These are phyloP conservation scores for Emergomyces pasteurianus DNA, from an alignment of 2,329 filamentous ascomycete genomes.

Conservation along the genomic window DNA sequence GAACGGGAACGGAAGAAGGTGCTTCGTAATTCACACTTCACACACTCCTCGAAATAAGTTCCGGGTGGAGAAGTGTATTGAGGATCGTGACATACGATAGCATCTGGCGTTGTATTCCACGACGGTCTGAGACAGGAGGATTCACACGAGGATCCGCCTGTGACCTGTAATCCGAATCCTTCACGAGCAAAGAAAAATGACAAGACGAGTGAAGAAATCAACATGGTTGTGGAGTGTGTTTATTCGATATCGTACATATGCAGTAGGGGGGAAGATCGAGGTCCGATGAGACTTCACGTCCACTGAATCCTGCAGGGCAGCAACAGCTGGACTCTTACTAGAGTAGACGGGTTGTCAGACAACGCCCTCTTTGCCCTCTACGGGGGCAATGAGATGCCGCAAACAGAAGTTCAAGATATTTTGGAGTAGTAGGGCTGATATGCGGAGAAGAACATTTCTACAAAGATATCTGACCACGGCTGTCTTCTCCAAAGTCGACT, in stretches of 20 bases:
- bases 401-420: neutral
- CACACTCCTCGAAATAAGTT: slow-evolving; percentile 27
- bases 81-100: slow-evolving; percentile 31
- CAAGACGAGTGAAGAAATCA: slow-evolving; percentile 6
- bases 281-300: neutral
- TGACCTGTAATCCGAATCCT: slow-evolving; percentile 20
- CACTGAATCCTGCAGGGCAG: neutral
- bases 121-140: slow-evolving; percentile 19
- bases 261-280: neutral
- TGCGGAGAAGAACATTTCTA: neutral
- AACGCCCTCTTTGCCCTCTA: neutral
- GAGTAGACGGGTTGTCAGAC: neutral
- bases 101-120: slow-evolving; percentile 28
- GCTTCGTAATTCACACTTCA: slow-evolving; percentile 32
- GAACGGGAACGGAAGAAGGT: slow-evolving; percentile 19
- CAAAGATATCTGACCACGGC: neutral
- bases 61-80: slow-evolving; percentile 26
- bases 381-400: neutral
- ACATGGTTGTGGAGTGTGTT: slow-evolving; percentile 9
- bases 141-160: slow-evolving; percentile 27
- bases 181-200: slow-evolving; percentile 14
- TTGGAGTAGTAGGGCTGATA: neutral
- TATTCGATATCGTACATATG: neutral
- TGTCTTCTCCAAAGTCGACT: neutral
- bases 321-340: neutral